A percentile compares a stretch with the other conserved stretches of the same genome.
These are phyloP conservation scores for Phytophthora agathidicida DNA, from an alignment of 352 stramenopile species.

Conservation along the genomic window DNA sequence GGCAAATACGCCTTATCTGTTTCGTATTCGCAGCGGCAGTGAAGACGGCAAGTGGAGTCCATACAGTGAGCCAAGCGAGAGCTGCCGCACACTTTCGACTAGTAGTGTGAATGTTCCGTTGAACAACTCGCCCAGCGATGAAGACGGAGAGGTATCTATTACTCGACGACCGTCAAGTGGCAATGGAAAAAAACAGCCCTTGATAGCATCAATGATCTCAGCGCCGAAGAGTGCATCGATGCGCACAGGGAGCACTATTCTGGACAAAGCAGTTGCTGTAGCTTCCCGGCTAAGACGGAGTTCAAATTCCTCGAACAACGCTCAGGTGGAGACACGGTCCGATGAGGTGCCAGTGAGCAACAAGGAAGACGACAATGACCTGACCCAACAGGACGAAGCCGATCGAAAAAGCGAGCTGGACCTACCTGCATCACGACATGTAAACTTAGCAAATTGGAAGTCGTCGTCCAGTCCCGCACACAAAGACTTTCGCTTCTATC, in stretches of 20 bases:
- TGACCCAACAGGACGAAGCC: constrained; percentile 11
- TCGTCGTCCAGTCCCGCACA: constrained; percentile 31
- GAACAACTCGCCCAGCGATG: constrained; percentile 24
- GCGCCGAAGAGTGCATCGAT: constrained; percentile 32
- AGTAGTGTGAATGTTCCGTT: constrained; percentile 10
- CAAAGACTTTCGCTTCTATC: constrained; percentile 60
- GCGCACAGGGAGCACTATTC: constrained; percentile 69
- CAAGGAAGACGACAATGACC: constrained; percentile 18
- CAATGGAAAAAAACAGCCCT: constrained; percentile 9
- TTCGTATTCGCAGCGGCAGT: constrained; percentile 68
- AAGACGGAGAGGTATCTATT: constrained; percentile 20
- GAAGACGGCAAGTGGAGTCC: constrained; percentile 68
- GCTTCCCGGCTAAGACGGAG: constrained; percentile 51
- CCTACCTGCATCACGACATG: constrained; percentile 24
- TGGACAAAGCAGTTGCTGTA: constrained; percentile 76
- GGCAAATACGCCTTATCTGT: constrained; percentile 69
- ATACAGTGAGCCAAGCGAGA: constrained; percentile 75
- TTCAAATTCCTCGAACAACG: constrained; percentile 42
- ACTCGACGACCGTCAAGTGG: constrained; percentile 4
- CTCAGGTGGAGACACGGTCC: constrained; percentile 19
- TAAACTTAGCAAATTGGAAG: constrained; percentile 62
- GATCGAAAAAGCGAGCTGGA: constrained; percentile 17
- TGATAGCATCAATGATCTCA: constrained; percentile 1
- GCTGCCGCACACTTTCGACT: constrained; percentile 54
- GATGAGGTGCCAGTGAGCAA: constrained; percentile 16